phyloP scores from a whole-genome alignment of 1,284 basidiomycete species.

The Cyathus pygmaeus region DNA sequence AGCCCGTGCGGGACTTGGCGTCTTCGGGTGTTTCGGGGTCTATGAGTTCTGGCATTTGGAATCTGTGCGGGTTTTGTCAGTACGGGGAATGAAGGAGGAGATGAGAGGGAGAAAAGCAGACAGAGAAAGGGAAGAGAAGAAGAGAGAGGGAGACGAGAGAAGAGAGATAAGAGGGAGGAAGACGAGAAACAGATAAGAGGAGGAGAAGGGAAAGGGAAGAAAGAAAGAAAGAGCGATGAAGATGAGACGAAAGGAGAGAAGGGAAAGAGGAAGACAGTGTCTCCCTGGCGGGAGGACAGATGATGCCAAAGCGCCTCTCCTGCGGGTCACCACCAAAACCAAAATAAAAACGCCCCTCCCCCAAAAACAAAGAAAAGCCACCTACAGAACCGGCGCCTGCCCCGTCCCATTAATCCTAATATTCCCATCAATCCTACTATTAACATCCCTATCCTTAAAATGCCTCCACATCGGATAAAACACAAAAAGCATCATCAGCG shows the following conservation, averaged over 20 bases:
- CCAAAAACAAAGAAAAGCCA: background rate
- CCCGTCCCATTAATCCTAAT: conserved; percentile 73
- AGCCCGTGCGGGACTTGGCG: conserved; percentile 63
- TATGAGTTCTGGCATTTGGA: conserved; percentile 68
- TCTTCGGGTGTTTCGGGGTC: conserved; percentile 75
- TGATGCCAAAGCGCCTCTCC: too few relatives aligned
- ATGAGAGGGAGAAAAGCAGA: conserved; percentile 17
- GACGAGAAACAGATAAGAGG: background rate
- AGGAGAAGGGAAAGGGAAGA: background rate
- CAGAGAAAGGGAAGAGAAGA: background rate
- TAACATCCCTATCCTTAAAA: conserved; percentile 55
- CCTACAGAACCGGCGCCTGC: conserved; percentile 45
- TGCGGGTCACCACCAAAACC: background rate
- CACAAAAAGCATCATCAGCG: conserved; percentile 74
- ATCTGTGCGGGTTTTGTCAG: background rate
- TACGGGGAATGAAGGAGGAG: background rate
- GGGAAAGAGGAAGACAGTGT: background rate
- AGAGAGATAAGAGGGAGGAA: background rate
- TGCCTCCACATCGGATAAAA: conserved; percentile 81
- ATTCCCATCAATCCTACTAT: conserved; percentile 69
- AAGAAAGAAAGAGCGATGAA: background rate
- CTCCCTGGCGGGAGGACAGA: too few relatives aligned
- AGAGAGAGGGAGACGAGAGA: background rate
- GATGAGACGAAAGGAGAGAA: background rate
- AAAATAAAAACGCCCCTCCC: too few relatives aligned